These are phyloP conservation scores for Aspergillus cristatus DNA, from an alignment of 495 filamentous ascomycete genomes.

Conservation along the genomic window DNA sequence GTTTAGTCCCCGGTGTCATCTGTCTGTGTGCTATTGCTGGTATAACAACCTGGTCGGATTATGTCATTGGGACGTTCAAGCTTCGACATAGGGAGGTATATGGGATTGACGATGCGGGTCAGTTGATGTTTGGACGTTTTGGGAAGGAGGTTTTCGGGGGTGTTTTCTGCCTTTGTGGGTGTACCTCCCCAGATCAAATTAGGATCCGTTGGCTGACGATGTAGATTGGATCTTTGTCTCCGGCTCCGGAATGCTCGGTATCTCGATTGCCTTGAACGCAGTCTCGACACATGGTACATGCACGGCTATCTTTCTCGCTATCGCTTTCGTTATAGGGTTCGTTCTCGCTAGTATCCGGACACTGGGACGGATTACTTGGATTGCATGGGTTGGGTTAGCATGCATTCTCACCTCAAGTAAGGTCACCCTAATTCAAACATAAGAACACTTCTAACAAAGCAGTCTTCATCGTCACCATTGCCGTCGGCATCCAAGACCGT, in stretches of 20 bases:
- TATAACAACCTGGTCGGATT: conserved; percentile 64
- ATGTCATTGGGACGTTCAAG: conserved; percentile 65
- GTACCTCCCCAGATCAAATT: not conserved
- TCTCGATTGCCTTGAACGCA: conserved; percentile 60
- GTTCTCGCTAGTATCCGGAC: conserved; percentile 27
- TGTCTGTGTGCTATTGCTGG: conserved; percentile 46
- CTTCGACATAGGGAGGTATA: conserved; percentile 54
- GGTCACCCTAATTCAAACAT: conserved; percentile 24
- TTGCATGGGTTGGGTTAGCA: conserved; percentile 30
- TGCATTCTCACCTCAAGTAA: conserved; percentile 30
- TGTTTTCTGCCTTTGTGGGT: conserved; percentile 40
- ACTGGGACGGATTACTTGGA: conserved; percentile 26
- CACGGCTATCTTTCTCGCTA: conserved; percentile 38
- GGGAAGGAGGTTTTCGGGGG: conserved; percentile 52
- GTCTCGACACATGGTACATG: conserved; percentile 56
- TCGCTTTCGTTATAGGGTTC: conserved; percentile 26
- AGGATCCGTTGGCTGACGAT: conserved; percentile 17
- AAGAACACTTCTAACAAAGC: conserved; percentile 22
- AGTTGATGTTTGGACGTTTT: conserved; percentile 51
- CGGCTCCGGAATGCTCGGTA: conserved; percentile 49
- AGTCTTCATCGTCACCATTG: conserved; percentile 63
- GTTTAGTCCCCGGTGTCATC: conserved; percentile 46
- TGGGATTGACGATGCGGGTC: conserved; percentile 59
- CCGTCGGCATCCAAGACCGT: conserved; percentile 45
- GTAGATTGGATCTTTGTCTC: conserved; percentile 42